Conservation (phyloP, 1,284 basidiomycete genomes). For the Puccinia coronata region DNA sequence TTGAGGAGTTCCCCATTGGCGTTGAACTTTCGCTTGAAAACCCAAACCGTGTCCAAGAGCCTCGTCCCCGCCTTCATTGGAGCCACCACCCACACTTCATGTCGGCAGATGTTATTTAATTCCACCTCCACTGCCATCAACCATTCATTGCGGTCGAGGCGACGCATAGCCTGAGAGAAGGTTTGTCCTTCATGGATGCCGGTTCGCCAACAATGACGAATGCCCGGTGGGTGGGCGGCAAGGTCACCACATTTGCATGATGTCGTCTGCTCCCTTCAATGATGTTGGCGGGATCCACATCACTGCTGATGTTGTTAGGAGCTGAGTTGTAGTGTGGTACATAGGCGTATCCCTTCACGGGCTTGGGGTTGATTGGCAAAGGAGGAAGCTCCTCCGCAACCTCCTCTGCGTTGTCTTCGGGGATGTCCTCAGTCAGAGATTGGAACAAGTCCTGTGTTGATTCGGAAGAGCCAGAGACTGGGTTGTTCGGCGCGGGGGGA, state of each 20-base stretch:
- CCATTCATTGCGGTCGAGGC: neutral
- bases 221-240: neutral
- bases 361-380: neutral
- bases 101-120: neutral
- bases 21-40: constrained; percentile 7
- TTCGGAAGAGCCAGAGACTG: too few relatives aligned
- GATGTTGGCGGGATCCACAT: neutral
- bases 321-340: neutral
- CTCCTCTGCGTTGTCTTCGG: too few relatives aligned
- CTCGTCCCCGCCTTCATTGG: neutral
- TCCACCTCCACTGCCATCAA: neutral
- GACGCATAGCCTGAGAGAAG: neutral
- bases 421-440: too few relatives aligned
- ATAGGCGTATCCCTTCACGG: neutral
- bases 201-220: neutral
- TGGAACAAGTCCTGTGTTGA: too few relatives aligned
- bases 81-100: neutral
- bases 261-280: neutral
- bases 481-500: too few relatives aligned
- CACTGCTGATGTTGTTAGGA: neutral
- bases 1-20: neutral
- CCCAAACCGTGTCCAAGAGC: neutral
- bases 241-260: neutral
- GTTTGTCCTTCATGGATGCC: neutral
- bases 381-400: too few relatives aligned